Conservation (phyloP, 2,329 filamentous ascomycete genomes). For the Passalora sequoiae region DNA sequence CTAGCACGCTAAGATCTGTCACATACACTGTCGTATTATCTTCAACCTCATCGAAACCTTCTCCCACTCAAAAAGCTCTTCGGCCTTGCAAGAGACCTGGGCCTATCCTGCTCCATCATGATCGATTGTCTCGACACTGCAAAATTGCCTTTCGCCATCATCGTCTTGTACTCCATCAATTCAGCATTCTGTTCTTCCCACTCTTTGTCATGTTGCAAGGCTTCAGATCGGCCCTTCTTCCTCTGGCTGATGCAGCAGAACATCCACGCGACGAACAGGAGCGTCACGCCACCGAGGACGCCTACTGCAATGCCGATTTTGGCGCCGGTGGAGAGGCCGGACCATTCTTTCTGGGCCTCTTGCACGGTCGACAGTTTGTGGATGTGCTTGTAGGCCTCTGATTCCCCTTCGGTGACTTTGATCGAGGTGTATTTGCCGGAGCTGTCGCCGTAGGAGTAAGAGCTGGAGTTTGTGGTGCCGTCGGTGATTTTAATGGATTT, state of each 20-base stretch:
- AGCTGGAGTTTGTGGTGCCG: constrained; percentile 32
- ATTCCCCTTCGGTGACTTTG: constrained; percentile 35
- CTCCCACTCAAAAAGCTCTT: constrained; percentile 6
- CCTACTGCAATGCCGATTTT: constrained; percentile 47
- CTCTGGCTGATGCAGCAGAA: constrained; percentile 50
- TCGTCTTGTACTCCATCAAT: constrained; percentile 28
- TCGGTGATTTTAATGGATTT: constrained; percentile 34
- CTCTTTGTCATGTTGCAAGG: constrained; percentile 43
- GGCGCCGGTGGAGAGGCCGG: constrained; percentile 40
- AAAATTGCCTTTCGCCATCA: constrained; percentile 29
- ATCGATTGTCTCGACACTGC: constrained; percentile 19
- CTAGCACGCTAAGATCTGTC: not conserved
- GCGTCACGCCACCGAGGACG: constrained; percentile 38
- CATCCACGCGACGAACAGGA: constrained; percentile 32
- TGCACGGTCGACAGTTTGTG: constrained; percentile 41
- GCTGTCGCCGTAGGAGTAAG: constrained; percentile 39
- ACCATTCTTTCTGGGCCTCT: constrained; percentile 41
- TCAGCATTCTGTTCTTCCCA: constrained; percentile 40
- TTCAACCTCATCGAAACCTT: constrained; percentile 5
- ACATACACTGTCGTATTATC: not conserved
- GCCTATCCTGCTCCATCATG: constrained; percentile 15
- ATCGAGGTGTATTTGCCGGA: constrained; percentile 43
- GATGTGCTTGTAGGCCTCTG: constrained; percentile 27
- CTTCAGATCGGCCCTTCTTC: constrained; percentile 46
- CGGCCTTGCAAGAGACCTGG: not conserved